Evolutionary conservation across 2,329 filamentous ascomycete species (phyloP).

Genomic region (Calonectria multiphialidica): DNA sequence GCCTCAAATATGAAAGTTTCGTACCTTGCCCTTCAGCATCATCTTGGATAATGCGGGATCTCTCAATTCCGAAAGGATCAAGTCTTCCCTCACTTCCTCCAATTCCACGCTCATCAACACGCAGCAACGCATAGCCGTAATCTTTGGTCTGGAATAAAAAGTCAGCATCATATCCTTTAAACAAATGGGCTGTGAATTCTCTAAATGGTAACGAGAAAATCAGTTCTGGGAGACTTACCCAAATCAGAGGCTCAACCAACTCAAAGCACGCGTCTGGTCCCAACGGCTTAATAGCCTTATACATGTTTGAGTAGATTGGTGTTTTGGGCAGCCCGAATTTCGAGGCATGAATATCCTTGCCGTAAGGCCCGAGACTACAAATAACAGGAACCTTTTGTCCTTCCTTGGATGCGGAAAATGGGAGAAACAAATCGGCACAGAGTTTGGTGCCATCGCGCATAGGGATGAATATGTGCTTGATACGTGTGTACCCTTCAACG

Average conservation of each 20-base stretch:
- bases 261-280: slow-evolving; percentile 16
- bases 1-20: background rate
- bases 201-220: background rate
- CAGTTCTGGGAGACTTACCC: background rate
- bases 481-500: slow-evolving; percentile 13
- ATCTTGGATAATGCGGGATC: background rate
- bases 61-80: slow-evolving; percentile 14
- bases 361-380: slow-evolving; percentile 14
- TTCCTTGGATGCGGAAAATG: slow-evolving; percentile 1
- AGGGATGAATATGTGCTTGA: slow-evolving; percentile 12
- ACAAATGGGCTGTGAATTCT: too few relatives aligned
- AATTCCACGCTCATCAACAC: slow-evolving; percentile 16
- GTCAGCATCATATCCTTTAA: background rate
- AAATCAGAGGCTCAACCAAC: slow-evolving; percentile 9
- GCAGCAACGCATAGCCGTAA: slow-evolving; percentile 16
- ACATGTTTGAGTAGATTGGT: slow-evolving; percentile 15
- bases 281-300: slow-evolving; percentile 13
- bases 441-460: slow-evolving; percentile 14
- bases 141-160: background rate
- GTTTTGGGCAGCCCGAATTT: slow-evolving; percentile 15
- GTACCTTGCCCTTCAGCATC: slow-evolving; percentile 17
- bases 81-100: slow-evolving; percentile 18
- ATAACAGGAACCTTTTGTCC: slow-evolving; percentile 5
- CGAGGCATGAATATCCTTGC: slow-evolving; percentile 19
- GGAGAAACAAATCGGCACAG: slow-evolving; percentile 19